Base-by-base conservation (phyloP, 371 early-diverging fungal species). In the Lichtheimia hyalospora region DNA sequence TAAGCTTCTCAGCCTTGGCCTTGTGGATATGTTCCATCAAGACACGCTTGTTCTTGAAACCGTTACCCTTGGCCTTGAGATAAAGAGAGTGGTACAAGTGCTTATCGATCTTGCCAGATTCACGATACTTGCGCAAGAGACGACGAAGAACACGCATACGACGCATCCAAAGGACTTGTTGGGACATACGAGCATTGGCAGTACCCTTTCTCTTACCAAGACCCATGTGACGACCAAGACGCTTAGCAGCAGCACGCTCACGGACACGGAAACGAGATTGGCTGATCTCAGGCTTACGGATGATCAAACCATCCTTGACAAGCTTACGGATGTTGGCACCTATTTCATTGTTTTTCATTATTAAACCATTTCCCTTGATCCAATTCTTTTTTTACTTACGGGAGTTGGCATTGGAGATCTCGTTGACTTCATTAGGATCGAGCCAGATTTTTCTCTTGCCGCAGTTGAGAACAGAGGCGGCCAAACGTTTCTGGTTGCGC, bases 31-130 rank as follows among this genome's bases (percentile, higher is more conserved):
- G 90, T 86, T 99, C 99, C 93, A 96, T 96, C 69, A 99, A 83
- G 72, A 97, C 96, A 77, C 97, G 95, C 92, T 96, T 96, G 96
- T 97, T 99, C 96, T 99, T 99, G 92, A 99, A 99, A 67, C 96
- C 94, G 86, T 98, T 99, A 93, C 99, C 99, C 96, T 99, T 99
- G 69, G 96, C 84, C 89, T 99, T 98, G 74, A 96, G 79, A 92
- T 99, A 98, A 58, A 98, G 89, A 68, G 81, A 82, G 85, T 95
- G 97, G 92, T 99, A 97, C 67, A 99, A 84, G 89, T 97, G 97
- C 81, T 92, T 87, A 89, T 98, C 95, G 77, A 99, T 97, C 89
- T 98, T 96, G 72, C 94, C 95, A 64, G 92, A 82, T 75, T 94
- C 97, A 64, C 99, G 88, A 93, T 99, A 96, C 86, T 96, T 97